These are phyloP conservation scores for Penicillium sp. DNA, from an alignment of 2,329 filamentous ascomycete species.

Conservation along the genomic window DNA sequence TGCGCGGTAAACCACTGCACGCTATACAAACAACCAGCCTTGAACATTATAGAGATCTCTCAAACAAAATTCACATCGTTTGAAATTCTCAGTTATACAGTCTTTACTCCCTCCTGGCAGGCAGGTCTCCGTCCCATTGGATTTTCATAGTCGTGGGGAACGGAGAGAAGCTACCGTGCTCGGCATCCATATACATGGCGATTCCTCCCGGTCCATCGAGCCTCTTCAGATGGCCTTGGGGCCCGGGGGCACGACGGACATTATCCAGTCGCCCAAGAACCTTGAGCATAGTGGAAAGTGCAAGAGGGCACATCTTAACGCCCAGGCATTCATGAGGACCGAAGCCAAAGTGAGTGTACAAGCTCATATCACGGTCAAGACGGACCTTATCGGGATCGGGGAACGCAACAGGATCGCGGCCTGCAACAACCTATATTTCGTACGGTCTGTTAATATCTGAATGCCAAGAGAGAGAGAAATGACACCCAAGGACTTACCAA, in stretches of 20 bases:
- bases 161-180: slow-evolving; percentile 45
- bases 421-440: slow-evolving; percentile 33
- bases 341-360: slow-evolving; percentile 64
- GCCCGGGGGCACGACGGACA: slow-evolving; percentile 42
- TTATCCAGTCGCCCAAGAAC: slow-evolving; percentile 44
- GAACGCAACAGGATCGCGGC: slow-evolving; percentile 39
- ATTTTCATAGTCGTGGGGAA: slow-evolving; percentile 49
- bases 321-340: slow-evolving; percentile 66
- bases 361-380: slow-evolving; percentile 60
- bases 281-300: slow-evolving; percentile 42
- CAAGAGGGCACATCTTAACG: slow-evolving; percentile 33
- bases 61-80: not conserved
- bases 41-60: not conserved
- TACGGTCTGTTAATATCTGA: not conserved
- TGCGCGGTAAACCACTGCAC: not conserved
- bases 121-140: slow-evolving; percentile 44
- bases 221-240: slow-evolving; percentile 44
- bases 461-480: not conserved
- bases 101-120: slow-evolving; percentile 12
- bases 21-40: not conserved
- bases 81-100: not conserved
- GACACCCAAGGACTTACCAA: slow-evolving; percentile 29
- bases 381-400: slow-evolving; percentile 51
- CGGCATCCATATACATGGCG: slow-evolving; percentile 46
- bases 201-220: slow-evolving; percentile 42